These are phyloP conservation scores for Juncus inflexus DNA, from an alignment of 176 grass and related monocot species.

Conservation along the genomic window DNA sequence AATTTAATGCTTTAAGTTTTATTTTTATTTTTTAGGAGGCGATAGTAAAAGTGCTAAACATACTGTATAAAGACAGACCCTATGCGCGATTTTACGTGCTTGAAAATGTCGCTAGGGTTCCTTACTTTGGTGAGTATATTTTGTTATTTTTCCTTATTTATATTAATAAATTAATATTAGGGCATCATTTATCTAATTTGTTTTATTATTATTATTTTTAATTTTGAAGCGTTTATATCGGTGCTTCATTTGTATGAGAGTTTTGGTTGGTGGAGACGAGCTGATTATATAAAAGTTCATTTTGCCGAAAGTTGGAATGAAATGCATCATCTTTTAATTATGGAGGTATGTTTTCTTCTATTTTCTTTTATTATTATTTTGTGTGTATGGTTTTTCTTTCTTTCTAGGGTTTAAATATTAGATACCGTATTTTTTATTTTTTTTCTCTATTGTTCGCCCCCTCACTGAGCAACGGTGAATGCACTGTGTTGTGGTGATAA, in stretches of 20 bases:
- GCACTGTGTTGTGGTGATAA: too few relatives aligned
- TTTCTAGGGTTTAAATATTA: neutral
- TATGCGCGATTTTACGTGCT: conserved; percentile 93
- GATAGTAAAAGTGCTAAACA: conserved; percentile 49
- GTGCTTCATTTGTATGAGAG: conserved; percentile 96
- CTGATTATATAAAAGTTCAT: conserved; percentile 95
- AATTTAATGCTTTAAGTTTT: conserved; percentile 7
- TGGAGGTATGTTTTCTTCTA: conserved; percentile 58
- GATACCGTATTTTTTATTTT: too few relatives aligned
- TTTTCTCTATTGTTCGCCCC: too few relatives aligned
- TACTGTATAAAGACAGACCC: conserved; percentile 54
- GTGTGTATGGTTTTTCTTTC: neutral
- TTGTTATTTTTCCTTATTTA: conserved; percentile 7
- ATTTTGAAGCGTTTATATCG: conserved; percentile 82
- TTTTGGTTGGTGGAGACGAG: conserved; percentile 81
- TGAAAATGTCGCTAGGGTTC: conserved; percentile 87
- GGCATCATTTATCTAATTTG: neutral
- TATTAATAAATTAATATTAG: neutral
- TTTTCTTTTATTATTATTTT: conserved; percentile 2
- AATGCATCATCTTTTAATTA: conserved; percentile 89
- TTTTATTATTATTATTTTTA: conserved; percentile 25
- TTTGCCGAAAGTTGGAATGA: conserved; percentile 97
- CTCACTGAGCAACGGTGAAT: too few relatives aligned
- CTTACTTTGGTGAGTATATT: conserved; percentile 77
- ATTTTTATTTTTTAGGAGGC: conserved; percentile 48